Evolutionary conservation across 176 grass and related monocot genomes (phyloP), one percentile per base, ranked within the genome.

Genomic region (Zoysia pacifica): DNA sequence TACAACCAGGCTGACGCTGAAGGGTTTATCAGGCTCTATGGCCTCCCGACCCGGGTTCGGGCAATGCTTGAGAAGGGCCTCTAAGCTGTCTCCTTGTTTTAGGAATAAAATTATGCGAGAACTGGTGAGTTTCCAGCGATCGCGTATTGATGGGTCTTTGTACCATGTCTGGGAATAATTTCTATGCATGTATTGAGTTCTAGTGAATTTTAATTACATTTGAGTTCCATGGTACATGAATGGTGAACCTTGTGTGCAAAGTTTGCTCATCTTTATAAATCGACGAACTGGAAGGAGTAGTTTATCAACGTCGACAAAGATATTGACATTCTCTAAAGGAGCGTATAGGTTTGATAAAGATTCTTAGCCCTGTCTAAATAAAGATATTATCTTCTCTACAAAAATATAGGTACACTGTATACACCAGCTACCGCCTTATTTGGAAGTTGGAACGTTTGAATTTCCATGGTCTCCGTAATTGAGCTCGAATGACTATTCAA

Each of bases 1-100:
- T 58, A 58, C 55, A 58, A 58, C 55, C 92, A 99, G 74, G 92
- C 79, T 59, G 92, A 99, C 38, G 92, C 92, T 1, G 92, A 90
- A 41, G 96, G 96, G 35, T 99, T 95, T 78, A 95, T 99, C 78
- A 84, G 90, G 61, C 76, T 98, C 11, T 94, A 94, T 39, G 92
- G 96, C 6, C 91, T 98, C 7, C 92, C 96, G 0, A 94, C 84
- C 56, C 74, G 86, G 46, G 92, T 98, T 9, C 87, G 96, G 2
- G 90, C 96, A 6, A 98, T 98, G 96, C 90, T 90, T 42, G 81
- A 86, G 67, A 87, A 83, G 86, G 91, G 80, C 2, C 81, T 87
- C 12, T 94, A 50, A 97, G 71, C 11, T 3, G 1, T 11, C 10
- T 49, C 7, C 51, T 72, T 12, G 43, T 8, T n/a, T 74, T 11